These are phyloP conservation scores for Mortierella sp. DNA, from an alignment of 371 early-diverging fungal genomes.

Conservation along the genomic window DNA sequence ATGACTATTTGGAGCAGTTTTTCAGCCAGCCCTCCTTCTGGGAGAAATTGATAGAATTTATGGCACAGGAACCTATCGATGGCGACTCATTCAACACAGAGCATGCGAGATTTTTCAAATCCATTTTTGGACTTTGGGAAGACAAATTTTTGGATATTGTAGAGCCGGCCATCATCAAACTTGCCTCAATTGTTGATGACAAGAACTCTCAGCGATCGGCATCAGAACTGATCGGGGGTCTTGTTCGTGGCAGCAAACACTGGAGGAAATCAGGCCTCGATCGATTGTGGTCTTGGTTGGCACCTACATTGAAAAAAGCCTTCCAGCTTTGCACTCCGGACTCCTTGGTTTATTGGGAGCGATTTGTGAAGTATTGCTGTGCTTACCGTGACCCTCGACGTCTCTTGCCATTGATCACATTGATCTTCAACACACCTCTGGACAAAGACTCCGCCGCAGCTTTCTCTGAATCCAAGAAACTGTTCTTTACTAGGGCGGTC, in stretches of 20 bases:
- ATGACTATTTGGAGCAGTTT: slow-evolving; percentile 61
- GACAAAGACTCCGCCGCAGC: slow-evolving; percentile 86
- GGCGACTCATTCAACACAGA: slow-evolving; percentile 69
- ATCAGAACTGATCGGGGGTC: slow-evolving; percentile 82
- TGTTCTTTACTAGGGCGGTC: slow-evolving; percentile 72
- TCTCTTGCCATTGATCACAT: slow-evolving; percentile 74
- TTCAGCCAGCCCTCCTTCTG: slow-evolving; percentile 68
- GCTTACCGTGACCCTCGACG: slow-evolving; percentile 87
- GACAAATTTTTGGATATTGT: slow-evolving; percentile 67
- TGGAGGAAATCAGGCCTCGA: slow-evolving; percentile 69
- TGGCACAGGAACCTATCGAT: slow-evolving; percentile 74
- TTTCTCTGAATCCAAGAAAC: slow-evolving; percentile 85
- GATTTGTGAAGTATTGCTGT: slow-evolving; percentile 67
- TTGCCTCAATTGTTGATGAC: slow-evolving; percentile 69
- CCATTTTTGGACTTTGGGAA: slow-evolving; percentile 77
- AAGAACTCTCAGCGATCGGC: slow-evolving; percentile 85
- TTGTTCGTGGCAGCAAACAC: slow-evolving; percentile 89
- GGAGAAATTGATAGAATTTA: slow-evolving; percentile 65
- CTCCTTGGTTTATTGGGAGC: slow-evolving; percentile 82
- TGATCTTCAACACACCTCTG: slow-evolving; percentile 74
- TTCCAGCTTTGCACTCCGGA: slow-evolving; percentile 75
- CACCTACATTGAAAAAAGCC: slow-evolving; percentile 63
- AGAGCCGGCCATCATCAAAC: slow-evolving; percentile 62
- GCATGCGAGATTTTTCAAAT: slow-evolving; percentile 73
- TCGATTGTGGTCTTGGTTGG: slow-evolving; percentile 74